phyloP scores from a whole-genome alignment of 441 rosid species.

The Aleurites moluccanus region DNA sequence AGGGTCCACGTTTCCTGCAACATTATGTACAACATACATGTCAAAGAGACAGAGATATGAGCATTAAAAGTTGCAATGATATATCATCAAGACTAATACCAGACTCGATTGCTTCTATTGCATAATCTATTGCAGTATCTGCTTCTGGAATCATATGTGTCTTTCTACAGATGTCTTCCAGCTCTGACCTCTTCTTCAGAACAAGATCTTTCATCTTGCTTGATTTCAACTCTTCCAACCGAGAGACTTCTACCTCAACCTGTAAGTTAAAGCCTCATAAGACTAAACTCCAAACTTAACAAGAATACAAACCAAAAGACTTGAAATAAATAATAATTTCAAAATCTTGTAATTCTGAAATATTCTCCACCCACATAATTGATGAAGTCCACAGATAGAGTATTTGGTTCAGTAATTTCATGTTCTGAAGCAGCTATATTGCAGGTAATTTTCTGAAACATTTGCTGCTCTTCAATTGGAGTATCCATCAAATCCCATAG shows the following conservation, averaged over 20 bases:
- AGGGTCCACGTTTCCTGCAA: conserved; percentile 62
- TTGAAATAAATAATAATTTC: background rate
- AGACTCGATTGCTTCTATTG: conserved; percentile 72
- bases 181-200: conserved; percentile 79
- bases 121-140: conserved; percentile 59
- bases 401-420: conserved; percentile 86
- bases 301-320: conserved; percentile 3
- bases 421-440: conserved; percentile 94
- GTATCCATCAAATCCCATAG: conserved; percentile 99
- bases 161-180: conserved; percentile 91
- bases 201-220: conserved; percentile 99
- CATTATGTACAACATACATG: conserved; percentile 4
- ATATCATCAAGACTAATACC: conserved; percentile 42
- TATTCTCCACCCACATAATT: conserved; percentile 55
- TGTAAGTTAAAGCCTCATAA: conserved; percentile 32
- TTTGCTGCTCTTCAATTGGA: conserved; percentile 91
- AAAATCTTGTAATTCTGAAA: background rate
- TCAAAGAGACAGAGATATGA: conserved; percentile 5
- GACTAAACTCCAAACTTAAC: background rate
- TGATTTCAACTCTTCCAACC: conserved; percentile 82
- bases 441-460: conserved; percentile 81
- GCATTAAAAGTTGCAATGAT: background rate
- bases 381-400: conserved; percentile 77
- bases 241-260: conserved; percentile 88
- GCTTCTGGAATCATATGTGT: conserved; percentile 79